A percentile compares a stretch with the other conserved stretches of the same genome.
Evolutionary conservation across 2,329 filamentous ascomycete species (phyloP).

Genomic region (Fusarium solani-melongenae): DNA sequence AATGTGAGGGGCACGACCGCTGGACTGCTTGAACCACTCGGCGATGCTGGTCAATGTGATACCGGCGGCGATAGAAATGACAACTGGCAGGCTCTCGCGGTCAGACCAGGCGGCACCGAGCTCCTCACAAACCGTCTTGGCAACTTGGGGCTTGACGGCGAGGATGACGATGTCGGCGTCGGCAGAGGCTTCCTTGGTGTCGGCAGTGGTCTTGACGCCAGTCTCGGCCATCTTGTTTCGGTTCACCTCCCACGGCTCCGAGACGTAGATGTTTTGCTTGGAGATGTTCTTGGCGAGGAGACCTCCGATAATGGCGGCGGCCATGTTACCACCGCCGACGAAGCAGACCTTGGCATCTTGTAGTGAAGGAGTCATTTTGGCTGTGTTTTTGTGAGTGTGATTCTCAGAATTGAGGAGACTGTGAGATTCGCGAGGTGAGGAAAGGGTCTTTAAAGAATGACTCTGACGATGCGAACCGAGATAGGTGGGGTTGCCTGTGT

Average conservation of each 20-base stretch:
- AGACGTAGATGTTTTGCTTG: conserved; percentile 58
- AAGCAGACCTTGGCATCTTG: conserved; percentile 50
- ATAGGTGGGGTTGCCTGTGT: conserved; percentile 19
- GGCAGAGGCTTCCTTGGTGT: conserved; percentile 57
- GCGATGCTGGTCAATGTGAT: conserved; percentile 58
- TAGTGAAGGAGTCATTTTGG: conserved; percentile 43
- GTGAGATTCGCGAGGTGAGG: not conserved
- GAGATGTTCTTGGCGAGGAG: conserved; percentile 56
- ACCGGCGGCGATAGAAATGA: conserved; percentile 62
- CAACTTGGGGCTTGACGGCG: conserved; percentile 64
- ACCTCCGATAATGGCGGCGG: conserved; percentile 62
- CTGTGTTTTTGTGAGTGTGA: not conserved
- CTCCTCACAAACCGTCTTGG: conserved; percentile 59
- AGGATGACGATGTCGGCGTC: conserved; percentile 60
- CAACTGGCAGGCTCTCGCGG: conserved; percentile 51
- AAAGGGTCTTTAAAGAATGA: not conserved
- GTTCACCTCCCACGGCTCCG: conserved; percentile 65
- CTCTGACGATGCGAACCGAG: not conserved
- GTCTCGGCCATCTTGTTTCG: conserved; percentile 59
- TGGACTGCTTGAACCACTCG: conserved; percentile 54
- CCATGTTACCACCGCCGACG: conserved; percentile 64
- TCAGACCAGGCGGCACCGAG: conserved; percentile 53
- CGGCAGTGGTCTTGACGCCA: conserved; percentile 59
- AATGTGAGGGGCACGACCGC: conserved; percentile 54
- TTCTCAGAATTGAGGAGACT: not conserved